Evolutionary conservation across 2,329 filamentous ascomycete genomes (phyloP), one percentile per base, ranked within the genome.

Genomic region (Exophiala mesophila): DNA sequence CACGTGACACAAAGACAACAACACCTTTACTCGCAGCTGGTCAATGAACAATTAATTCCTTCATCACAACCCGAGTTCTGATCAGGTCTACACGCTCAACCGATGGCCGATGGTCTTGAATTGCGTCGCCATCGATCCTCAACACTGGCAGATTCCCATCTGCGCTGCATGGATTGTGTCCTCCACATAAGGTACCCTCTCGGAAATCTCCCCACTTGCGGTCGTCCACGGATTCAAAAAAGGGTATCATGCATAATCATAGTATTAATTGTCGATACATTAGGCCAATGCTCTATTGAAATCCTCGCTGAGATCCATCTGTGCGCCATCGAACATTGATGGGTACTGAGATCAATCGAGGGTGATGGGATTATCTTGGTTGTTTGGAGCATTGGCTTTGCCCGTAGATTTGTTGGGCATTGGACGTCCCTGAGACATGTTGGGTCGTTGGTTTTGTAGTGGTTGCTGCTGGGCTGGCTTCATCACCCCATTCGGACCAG

Each of bases 381-480:
- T 34, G 32, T 34, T 34, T 6, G 32, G 32, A 4, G 32, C n/a
- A 18, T 19, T 19, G 7, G 13, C 5, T 19, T 34, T 34, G 9
- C 7, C 6, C 16, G 12, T 15, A 19, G 9, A 4, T 19, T 34
- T 34, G 12, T 8, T 7, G n/a, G 32, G 32, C 7, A 34, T 17
- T 19, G 32, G 13, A 12, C 32, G 32, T 10, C 32, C 32, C n/a
- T 26, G 23, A 6, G 7, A 6, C 23, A 26, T 6, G 32, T 19
- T 9, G 17, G 32, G 18, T 34, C 18, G 32, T 34, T 34, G 32
- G n/a, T 18, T 6, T n/a, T 34, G 23, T 19, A 18, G 32, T 34
- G 8, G 36, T 17, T 17, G 39, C n/a, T n/a, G n/a, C n/a, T n/a
- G n/a, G n/a, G n/a, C n/a, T n/a, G 26, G 32, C 23, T 46, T 46